Evolutionary conservation across 257 asterid genomes (phyloP), one percentile per base, ranked within the genome.

Genomic region (Lycium barbarum): DNA sequence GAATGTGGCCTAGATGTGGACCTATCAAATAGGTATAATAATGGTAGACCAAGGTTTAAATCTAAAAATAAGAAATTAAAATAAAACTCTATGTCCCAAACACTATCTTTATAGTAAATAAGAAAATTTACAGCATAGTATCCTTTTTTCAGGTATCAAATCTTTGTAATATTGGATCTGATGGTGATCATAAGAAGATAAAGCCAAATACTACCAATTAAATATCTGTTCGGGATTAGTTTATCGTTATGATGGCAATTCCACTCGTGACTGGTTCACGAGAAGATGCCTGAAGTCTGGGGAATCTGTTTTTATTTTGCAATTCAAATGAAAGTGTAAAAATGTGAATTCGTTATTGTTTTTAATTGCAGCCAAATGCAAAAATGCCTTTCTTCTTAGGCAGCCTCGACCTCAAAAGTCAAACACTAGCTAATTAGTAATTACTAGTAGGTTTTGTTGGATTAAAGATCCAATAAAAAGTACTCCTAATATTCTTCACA

Each of bases 401-500:
- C 14, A 71, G 35, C 9, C 15, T 71, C 9, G 55, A 71, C 55
- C 5, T 71, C 13, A 68, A 68, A 71, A 71, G 79, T 18, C 35
- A 8, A 68, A 38, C 6, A 15, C 35, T 3, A 71, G 26, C 22
- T 68, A 68, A 71, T 40, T 65, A 26, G 72, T 0, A n/a, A n/a
- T n/a, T n/a, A n/a, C n/a, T n/a, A n/a, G n/a, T n/a, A n/a, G n/a
- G 22, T 63, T 63, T 63, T 63, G 71, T 63, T 63, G 70, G 40
- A 63, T 63, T 22, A 63, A 22, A 22, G 40, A 22, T 63, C 40
- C 70, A 7, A 63, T 22, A 9, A 63, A 9, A 22, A 63, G 40
- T 63, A 9, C 22, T 58, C 22, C 63, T 58, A 58, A 17, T 57
- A 15, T 58, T 58, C 71, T 63, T 63, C 7, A 11, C 7, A 63